Evolutionary conservation across 345 rosid genomes (phyloP).

Genomic region (Clausena lansium): DNA sequence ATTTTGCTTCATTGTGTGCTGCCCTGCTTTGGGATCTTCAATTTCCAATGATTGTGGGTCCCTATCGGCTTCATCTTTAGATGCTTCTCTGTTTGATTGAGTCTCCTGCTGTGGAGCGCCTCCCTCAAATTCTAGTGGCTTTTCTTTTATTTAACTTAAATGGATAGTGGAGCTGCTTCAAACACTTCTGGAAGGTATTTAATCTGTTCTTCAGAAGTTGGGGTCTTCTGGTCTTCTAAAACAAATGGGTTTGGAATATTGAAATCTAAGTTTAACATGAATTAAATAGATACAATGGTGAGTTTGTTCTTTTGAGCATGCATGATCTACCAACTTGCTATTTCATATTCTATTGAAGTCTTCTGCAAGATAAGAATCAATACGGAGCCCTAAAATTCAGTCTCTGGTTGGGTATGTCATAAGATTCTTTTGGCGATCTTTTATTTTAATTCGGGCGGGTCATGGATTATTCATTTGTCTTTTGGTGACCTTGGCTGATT

Average conservation of each 20-base stretch:
- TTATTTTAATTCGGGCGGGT: neutral
- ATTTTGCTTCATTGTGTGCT: slow-evolving; percentile 55
- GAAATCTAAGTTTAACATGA: neutral
- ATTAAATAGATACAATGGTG: neutral
- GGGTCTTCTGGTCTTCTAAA: slow-evolving; percentile 23
- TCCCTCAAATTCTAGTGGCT: slow-evolving; percentile 45
- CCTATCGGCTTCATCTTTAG: slow-evolving; percentile 48
- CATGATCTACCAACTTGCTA: neutral
- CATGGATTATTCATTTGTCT: slow-evolving; percentile 5
- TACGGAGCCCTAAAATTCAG: neutral
- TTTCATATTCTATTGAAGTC: slow-evolving; percentile 1
- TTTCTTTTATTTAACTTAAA: slow-evolving; percentile 48
- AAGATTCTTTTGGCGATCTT: neutral
- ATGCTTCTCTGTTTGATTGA: slow-evolving; percentile 53
- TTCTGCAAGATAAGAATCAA: slow-evolving; percentile 11
- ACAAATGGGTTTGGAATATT: slow-evolving; percentile 9
- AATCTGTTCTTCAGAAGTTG: slow-evolving; percentile 48
- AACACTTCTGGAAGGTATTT: slow-evolving; percentile 63
- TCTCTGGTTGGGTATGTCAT: neutral
- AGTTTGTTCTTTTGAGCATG: neutral
- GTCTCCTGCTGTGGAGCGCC: slow-evolving; percentile 49
- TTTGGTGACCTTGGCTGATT: slow-evolving; percentile 8
- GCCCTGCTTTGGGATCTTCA: slow-evolving; percentile 68
- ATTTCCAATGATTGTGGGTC: slow-evolving; percentile 59
- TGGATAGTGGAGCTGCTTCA: slow-evolving; percentile 58